Conservation (phyloP, 1,284 basidiomycete genomes). For the Marasmius fiardii region DNA sequence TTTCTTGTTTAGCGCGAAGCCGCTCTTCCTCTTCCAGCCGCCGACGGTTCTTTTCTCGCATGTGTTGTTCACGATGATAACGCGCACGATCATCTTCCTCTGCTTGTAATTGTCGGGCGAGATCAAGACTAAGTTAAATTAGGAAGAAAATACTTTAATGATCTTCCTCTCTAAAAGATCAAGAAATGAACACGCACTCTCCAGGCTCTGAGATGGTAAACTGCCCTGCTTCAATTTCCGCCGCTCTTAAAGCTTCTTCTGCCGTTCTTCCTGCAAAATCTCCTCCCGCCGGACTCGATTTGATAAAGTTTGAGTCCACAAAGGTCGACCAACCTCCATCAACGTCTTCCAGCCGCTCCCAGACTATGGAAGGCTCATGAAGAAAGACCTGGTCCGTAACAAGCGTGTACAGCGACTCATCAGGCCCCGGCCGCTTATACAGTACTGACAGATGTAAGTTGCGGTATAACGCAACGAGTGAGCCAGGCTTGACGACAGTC, state of each 20-base stretch:
- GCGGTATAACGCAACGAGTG: conserved; percentile 80
- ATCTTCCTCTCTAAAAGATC: neutral
- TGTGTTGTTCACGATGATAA: conserved; percentile 32
- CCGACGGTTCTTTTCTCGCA: conserved; percentile 31
- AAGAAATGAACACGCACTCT: conserved; percentile 40
- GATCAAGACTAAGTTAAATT: conserved; percentile 40
- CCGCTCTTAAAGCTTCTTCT: conserved; percentile 50
- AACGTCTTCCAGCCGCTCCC: conserved; percentile 87
- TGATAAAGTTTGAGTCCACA: conserved; percentile 66
- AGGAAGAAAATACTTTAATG: too few relatives aligned
- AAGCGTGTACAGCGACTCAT: conserved; percentile 68
- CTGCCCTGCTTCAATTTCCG: conserved; percentile 34
- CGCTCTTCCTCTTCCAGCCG: conserved; percentile 23
- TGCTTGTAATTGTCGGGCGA: conserved; percentile 70
- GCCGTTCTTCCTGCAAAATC: conserved; percentile 76
- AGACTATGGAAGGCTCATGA: conserved; percentile 74
- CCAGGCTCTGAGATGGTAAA: conserved; percentile 42
- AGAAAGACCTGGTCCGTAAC: conserved; percentile 82
- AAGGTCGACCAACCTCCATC: conserved; percentile 76
- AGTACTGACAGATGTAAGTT: conserved; percentile 88
- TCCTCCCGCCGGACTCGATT: conserved; percentile 68
- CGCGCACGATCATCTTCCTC: conserved; percentile 63
- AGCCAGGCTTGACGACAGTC: conserved; percentile 47
- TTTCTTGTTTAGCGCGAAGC: conserved; percentile 31
- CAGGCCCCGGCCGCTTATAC: conserved; percentile 50